Evolutionary conservation across 2,329 filamentous ascomycete genomes (phyloP).

Genomic region (Albophoma yamanashiensis): DNA sequence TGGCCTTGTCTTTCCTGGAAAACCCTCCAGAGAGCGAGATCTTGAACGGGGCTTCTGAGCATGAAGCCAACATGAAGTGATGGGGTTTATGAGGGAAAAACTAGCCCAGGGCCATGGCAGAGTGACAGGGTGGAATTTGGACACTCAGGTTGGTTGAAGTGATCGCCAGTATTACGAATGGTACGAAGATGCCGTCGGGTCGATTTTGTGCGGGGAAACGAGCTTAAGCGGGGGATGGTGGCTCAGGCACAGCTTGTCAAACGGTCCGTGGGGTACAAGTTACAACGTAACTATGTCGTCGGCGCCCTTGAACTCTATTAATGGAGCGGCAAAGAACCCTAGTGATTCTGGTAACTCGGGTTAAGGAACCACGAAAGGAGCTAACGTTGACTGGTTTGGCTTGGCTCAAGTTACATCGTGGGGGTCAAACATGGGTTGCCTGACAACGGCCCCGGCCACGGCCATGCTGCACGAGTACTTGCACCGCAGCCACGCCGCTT

Average conservation of each 20-base stretch:
- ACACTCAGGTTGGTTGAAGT: no score
- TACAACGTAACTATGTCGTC: not conserved
- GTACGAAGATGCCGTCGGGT: no score
- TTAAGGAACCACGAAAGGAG: not conserved
- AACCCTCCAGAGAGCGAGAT: no score
- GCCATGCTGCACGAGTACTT: not conserved
- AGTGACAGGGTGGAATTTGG: no score
- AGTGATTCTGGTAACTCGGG: not conserved
- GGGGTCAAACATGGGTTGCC: not conserved
- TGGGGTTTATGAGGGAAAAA: no score
- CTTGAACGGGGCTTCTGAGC: no score
- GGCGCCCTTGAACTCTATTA: not conserved
- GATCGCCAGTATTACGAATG: no score
- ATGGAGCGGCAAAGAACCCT: not conserved
- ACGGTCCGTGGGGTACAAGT: not conserved
- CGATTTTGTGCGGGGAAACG: no score
- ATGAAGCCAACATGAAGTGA: no score
- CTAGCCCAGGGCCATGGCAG: no score
- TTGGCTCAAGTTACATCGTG: slow-evolving; percentile 1
- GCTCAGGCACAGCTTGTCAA: not conserved
- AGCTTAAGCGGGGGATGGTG: no score
- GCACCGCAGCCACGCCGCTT: not conserved
- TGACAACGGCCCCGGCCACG: not conserved
- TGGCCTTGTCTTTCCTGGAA: no score
- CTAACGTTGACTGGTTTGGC: not conserved